phyloP scores from a whole-genome alignment of 495 filamentous ascomycete species.

The Neurospora tetraspora region DNA sequence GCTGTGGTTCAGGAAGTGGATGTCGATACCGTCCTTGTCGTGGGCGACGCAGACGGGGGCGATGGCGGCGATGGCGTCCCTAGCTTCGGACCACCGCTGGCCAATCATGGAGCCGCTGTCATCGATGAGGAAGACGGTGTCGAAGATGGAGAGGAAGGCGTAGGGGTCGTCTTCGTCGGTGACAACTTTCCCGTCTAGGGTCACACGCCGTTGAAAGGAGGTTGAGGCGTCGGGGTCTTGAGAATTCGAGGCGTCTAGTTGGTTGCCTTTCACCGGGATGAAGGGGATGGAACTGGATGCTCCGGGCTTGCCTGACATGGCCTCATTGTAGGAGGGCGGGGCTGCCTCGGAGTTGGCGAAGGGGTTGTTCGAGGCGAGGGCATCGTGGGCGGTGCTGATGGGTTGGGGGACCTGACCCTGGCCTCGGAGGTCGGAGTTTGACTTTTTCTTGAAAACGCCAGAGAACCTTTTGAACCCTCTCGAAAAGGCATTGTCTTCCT shows the following conservation, averaged over 20 bases:
- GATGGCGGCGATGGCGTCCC: slow-evolving; percentile 62
- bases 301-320: slow-evolving; percentile 6
- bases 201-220: neutral
- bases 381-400: neutral
- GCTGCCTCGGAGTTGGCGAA: slow-evolving; percentile 1
- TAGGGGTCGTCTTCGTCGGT: slow-evolving; percentile 52
- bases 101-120: slow-evolving; percentile 87
- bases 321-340: slow-evolving; percentile 12
- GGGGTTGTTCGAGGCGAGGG: neutral
- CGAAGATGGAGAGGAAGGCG: slow-evolving; percentile 76
- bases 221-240: neutral
- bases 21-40: slow-evolving; percentile 85
- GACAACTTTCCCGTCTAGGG: neutral
- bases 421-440: neutral
- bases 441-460: neutral
- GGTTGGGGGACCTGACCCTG: neutral
- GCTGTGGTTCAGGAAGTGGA: slow-evolving; percentile 76
- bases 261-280: neutral
- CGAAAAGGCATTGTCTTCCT: neutral
- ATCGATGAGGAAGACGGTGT: slow-evolving; percentile 91
- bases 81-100: slow-evolving; percentile 64
- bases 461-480: neutral
- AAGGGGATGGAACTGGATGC: slow-evolving; percentile 3
- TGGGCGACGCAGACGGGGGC: slow-evolving; percentile 75
- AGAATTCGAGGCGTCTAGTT: neutral